Conservation (phyloP, 805 yeast species). For the Schizosaccharomyces cryophilus region DNA sequence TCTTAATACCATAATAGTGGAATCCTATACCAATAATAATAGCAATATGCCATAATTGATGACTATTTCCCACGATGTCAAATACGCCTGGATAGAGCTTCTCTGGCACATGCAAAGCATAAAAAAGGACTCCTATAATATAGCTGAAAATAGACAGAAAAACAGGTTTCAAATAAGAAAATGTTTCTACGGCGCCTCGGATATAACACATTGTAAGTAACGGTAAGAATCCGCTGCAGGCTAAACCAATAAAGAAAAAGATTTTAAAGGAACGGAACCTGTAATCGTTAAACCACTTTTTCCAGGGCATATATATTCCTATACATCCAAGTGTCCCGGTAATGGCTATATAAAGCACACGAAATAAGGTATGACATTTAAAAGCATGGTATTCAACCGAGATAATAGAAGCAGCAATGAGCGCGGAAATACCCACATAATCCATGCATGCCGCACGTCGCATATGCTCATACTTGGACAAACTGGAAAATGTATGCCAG, state of each 20-base stretch:
- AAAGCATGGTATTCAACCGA: constrained; percentile 66
- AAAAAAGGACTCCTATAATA: constrained; percentile 58
- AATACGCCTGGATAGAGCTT: constrained; percentile 26
- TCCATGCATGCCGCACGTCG: constrained; percentile 76
- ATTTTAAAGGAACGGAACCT: constrained; percentile 62
- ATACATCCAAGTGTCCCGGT: constrained; percentile 42
- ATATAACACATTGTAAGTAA: constrained; percentile 29
- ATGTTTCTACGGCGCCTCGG: constrained; percentile 30
- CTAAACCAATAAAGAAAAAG: constrained; percentile 52
- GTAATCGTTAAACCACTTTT: constrained; percentile 73
- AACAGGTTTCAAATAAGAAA: constrained; percentile 39
- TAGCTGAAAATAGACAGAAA: constrained; percentile 53
- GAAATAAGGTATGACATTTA: constrained; percentile 28
- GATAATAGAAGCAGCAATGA: constrained; percentile 71
- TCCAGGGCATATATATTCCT: constrained; percentile 71
- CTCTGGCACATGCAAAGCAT: constrained; percentile 75
- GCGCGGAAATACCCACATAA: constrained; percentile 76
- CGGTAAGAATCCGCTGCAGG: constrained; percentile 49
- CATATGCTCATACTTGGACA: constrained; percentile 23
- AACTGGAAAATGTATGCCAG: constrained; percentile 79
- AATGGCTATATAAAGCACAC: constrained; percentile 28
- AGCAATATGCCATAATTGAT: constrained; percentile 81
- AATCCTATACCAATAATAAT: constrained; percentile 77
- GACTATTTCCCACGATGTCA: constrained; percentile 36
- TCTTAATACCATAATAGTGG: constrained; percentile 57